Conservation (phyloP, 1,284 basidiomycete genomes). For the Melampsora larici-populina region DNA sequence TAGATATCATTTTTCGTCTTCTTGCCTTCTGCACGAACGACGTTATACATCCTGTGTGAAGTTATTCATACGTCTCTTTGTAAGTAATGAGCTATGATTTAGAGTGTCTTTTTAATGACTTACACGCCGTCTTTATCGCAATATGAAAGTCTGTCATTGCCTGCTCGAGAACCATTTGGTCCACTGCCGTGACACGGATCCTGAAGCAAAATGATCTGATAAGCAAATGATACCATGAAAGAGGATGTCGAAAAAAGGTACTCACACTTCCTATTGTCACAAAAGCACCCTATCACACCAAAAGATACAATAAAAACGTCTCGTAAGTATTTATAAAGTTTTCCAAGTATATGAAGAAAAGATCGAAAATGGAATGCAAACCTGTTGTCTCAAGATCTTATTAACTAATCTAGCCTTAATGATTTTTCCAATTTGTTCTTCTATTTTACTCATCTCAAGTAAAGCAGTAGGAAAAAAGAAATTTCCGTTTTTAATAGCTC, state of each 20-base stretch:
- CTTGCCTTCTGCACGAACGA: constrained; percentile 27
- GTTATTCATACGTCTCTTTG: background rate
- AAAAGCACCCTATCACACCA: constrained; percentile 21
- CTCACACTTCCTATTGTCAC: constrained; percentile 27
- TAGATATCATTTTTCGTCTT: constrained; percentile 23
- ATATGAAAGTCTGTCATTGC: constrained; percentile 23
- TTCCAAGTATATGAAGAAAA: background rate
- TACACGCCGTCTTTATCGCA: constrained; percentile 39
- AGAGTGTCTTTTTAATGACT: background rate
- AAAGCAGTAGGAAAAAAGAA: constrained; percentile 22
- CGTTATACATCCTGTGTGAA: constrained; percentile 23
- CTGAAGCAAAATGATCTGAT: background rate
- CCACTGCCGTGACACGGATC: constrained; percentile 13
- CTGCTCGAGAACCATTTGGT: constrained; percentile 12
- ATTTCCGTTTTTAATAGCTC: background rate
- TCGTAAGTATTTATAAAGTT: no score
- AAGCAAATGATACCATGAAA: background rate
- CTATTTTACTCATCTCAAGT: constrained; percentile 28
- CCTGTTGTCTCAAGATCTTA: constrained; percentile 25
- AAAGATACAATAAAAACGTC: background rate
- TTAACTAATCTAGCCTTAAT: constrained; percentile 27
- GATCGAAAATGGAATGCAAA: background rate
- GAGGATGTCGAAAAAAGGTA: background rate
- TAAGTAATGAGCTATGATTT: background rate
- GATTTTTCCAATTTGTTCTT: constrained; percentile 17